phyloP scores from a whole-genome alignment of 768 basidiomycete species.

The Boletus vermiculosoides region DNA sequence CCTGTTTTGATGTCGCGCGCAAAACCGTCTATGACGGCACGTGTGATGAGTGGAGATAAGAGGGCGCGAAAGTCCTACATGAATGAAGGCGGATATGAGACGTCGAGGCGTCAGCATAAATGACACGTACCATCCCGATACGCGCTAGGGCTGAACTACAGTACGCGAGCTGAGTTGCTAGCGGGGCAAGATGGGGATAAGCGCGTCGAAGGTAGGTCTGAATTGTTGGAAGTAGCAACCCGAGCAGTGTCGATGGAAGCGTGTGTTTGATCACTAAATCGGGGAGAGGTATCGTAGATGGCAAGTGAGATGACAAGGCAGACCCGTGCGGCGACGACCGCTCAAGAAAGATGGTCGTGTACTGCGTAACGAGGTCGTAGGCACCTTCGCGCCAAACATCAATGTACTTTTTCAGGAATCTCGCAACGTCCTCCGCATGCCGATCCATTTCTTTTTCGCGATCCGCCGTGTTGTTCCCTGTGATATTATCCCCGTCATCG shows the following conservation, averaged over 20 bases:
- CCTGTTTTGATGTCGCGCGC: slow-evolving; percentile 39
- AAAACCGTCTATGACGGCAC: slow-evolving; percentile 60
- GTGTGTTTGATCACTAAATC: slow-evolving; percentile 31
- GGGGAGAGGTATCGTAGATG: slow-evolving; percentile 20
- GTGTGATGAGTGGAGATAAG: slow-evolving; percentile 62
- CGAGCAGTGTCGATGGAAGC: slow-evolving; percentile 31
- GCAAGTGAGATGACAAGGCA: slow-evolving; percentile 18
- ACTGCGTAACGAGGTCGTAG: slow-evolving; percentile 90
- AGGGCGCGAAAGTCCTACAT: slow-evolving; percentile 63
- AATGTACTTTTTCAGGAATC: slow-evolving; percentile 82
- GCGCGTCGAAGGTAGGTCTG: slow-evolving; percentile 56
- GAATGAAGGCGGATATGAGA: not conserved
- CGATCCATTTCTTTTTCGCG: slow-evolving; percentile 49
- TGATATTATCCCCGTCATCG: slow-evolving; percentile 12
- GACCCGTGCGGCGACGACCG: slow-evolving; percentile 40
- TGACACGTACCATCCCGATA: slow-evolving; percentile 64
- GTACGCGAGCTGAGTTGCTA: slow-evolving; percentile 91
- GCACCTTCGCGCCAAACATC: slow-evolving; percentile 91
- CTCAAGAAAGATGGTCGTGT: slow-evolving; percentile 85
- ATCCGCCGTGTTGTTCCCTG: slow-evolving; percentile 27
- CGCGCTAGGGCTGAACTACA: slow-evolving; percentile 89
- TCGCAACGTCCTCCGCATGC: slow-evolving; percentile 68
- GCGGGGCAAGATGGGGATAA: slow-evolving; percentile 70
- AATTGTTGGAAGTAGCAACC: slow-evolving; percentile 67
- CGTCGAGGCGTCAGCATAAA: not conserved